Evolutionary conservation across 345 rosid species (phyloP).

Genomic region (Salix suchowensis): DNA sequence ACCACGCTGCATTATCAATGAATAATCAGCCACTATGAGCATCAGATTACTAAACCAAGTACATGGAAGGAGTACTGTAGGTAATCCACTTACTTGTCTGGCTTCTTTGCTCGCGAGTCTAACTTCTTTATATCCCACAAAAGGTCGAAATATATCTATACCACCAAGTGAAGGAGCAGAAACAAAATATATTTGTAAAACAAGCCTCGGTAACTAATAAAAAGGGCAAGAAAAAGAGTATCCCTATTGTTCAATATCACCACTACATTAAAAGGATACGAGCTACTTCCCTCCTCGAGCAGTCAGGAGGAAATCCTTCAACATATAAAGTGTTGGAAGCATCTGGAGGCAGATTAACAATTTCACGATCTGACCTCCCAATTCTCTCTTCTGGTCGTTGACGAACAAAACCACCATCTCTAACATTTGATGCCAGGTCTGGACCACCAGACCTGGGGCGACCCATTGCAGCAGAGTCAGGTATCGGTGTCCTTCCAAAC

Average conservation of each 20-base stretch:
- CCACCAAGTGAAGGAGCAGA: conserved; percentile 30
- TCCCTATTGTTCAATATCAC: neutral
- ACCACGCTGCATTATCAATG: conserved; percentile 53
- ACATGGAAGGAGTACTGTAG: neutral
- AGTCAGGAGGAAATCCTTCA: conserved; percentile 77
- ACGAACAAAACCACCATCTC: conserved; percentile 35
- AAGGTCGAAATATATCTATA: conserved; percentile 82
- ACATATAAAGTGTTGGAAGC: conserved; percentile 77
- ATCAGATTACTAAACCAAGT: neutral
- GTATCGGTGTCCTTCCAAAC: conserved; percentile 37
- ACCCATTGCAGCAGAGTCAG: conserved; percentile 40
- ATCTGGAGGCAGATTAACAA: conserved; percentile 56
- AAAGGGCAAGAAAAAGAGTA: neutral
- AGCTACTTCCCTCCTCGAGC: conserved; percentile 74
- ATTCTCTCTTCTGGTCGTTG: conserved; percentile 31
- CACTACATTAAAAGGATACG: conserved; percentile 57
- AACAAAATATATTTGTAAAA: neutral
- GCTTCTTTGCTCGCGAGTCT: conserved; percentile 76
- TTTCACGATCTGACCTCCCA: conserved; percentile 41
- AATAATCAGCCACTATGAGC: neutral
- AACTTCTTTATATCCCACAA: conserved; percentile 77
- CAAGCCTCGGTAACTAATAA: neutral
- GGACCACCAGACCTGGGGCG: conserved; percentile 41
- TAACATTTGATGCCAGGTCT: conserved; percentile 49
- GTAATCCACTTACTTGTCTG: conserved; percentile 46